phyloP scores from a whole-genome alignment of 495 filamentous ascomycete species.

The Penicillium parvum region DNA sequence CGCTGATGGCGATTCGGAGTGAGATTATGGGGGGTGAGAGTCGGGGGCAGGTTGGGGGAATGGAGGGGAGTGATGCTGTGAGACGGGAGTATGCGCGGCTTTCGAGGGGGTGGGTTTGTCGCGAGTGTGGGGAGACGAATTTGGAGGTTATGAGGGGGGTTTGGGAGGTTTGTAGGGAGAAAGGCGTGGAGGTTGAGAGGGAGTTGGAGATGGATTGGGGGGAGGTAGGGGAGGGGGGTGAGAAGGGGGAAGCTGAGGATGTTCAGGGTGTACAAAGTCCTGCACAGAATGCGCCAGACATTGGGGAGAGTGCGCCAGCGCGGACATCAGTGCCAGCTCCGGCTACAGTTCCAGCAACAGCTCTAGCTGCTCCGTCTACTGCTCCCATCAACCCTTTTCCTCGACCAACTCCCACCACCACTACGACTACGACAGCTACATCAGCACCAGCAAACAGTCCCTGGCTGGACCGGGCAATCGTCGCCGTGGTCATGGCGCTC shows the following conservation, averaged over 20 bases:
- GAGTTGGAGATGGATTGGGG: slow-evolving; percentile 7
- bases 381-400: too few species aligned
- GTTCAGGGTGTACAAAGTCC: neutral
- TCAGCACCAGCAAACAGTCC: slow-evolving; percentile 30
- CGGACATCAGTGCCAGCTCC: neutral
- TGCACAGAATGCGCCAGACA: too few species aligned
- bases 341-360: neutral
- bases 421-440: neutral
- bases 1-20: slow-evolving; percentile 48
- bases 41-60: slow-evolving; percentile 76
- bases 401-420: neutral
- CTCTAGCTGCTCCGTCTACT: too few species aligned
- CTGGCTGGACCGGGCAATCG: slow-evolving; percentile 56
- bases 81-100: slow-evolving; percentile 61
- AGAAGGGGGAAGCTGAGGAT: slow-evolving; percentile 44
- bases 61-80: slow-evolving; percentile 64
- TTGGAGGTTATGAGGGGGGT: slow-evolving; percentile 65
- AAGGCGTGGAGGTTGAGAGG: slow-evolving; percentile 41
- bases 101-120: slow-evolving; percentile 59
- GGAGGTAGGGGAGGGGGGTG: slow-evolving; percentile 27
- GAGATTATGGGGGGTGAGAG: slow-evolving; percentile 51
- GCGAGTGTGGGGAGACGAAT: slow-evolving; percentile 60
- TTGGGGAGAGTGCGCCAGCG: too few species aligned
- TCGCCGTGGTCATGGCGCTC: slow-evolving; percentile 46
- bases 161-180: slow-evolving; percentile 52